phyloP scores from a whole-genome alignment of 2,329 filamentous ascomycete species.

The Trichoderma koningii region DNA sequence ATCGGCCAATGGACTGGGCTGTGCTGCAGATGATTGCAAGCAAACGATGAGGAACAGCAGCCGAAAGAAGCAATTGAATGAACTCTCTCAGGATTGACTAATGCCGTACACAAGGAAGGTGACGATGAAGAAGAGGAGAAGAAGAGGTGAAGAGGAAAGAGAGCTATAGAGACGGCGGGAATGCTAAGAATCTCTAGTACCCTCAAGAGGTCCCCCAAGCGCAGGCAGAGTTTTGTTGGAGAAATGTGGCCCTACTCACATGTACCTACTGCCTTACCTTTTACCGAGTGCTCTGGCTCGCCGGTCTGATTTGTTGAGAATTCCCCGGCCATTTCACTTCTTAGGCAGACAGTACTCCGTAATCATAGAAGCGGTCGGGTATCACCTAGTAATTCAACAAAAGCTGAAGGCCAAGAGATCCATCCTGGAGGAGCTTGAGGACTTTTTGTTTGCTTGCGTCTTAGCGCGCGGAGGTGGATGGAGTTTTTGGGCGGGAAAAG shows the following conservation, averaged over 20 bases:
- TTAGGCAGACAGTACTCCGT: no score
- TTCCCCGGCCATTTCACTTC: not conserved
- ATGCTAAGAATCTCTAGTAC: slow-evolving; percentile 4
- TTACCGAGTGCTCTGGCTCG: slow-evolving; percentile 11
- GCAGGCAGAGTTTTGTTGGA: not conserved
- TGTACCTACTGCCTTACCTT: not conserved
- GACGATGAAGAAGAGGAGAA: not conserved
- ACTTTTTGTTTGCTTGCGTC: not conserved
- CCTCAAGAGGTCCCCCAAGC: not conserved
- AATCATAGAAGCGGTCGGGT: no score
- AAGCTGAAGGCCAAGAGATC: not conserved
- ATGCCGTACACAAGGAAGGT: no score
- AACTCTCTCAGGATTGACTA: no score
- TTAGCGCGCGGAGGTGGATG: slow-evolving; percentile 16
- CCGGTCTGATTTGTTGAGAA: slow-evolving; percentile 26
- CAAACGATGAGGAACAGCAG: not conserved
- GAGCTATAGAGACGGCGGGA: slow-evolving; percentile 6
- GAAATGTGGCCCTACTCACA: slow-evolving; percentile 17
- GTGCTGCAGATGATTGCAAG: not conserved
- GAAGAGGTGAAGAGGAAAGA: slow-evolving; percentile 6
- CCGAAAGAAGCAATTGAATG: not conserved
- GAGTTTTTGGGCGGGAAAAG: slow-evolving; percentile 1
- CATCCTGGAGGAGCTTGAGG: not conserved
- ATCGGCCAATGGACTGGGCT: not conserved
- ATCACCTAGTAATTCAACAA: slow-evolving; percentile 8